Base-by-base conservation (phyloP, 2,329 filamentous ascomycete genomes). In the Aspergillus sp. region DNA sequence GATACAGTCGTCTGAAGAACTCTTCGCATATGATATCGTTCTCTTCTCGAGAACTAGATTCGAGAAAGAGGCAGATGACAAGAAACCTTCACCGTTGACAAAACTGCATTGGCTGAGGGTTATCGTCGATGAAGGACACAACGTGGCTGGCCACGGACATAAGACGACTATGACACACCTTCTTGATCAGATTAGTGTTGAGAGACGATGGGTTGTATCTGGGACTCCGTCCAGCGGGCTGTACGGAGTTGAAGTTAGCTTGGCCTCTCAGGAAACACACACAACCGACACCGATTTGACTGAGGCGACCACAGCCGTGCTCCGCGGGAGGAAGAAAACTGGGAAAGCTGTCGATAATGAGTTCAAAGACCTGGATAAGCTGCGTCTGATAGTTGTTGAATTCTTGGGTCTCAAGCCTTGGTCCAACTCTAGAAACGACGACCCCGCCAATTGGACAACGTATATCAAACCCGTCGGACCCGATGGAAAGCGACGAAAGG, bases 41-140 rank as follows among this genome's bases (percentile, higher is more conserved):
- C 75, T 98, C 0, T 91, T 96, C 66, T 90, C 90, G 0, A 86
- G 88, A 40, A 80, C 80, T 19, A 83, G 88, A 1, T 91, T 96
- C 62, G 90, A 95, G 62, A 79, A 78, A 58, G 87, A 90, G 72
- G 87, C 78, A 37, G 79, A 77, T 57, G 80, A 82, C 61, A 83
- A 86, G 33, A 70, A 82, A 6, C 24, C 46, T 9, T 90, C 86
- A 1, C 84, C 89, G 0, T 74, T 97, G 17, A 85, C 86, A 40
- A 75, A 84, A 7, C 74, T 97, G 3, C 91, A 91, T 65, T 96
- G 93, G 82, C 88, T 96, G 66, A 84, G 93, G 1, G 87, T 96
- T 47, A 93, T 98, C 46, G 89, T 96, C 17, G 93, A 98, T 63
- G 93, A 97, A 79, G 93, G 93, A 0, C 92, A 97, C 70, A 89